phyloP scores from a whole-genome alignment of 768 basidiomycete species.

The Cystofilobasidium ferigula region DNA sequence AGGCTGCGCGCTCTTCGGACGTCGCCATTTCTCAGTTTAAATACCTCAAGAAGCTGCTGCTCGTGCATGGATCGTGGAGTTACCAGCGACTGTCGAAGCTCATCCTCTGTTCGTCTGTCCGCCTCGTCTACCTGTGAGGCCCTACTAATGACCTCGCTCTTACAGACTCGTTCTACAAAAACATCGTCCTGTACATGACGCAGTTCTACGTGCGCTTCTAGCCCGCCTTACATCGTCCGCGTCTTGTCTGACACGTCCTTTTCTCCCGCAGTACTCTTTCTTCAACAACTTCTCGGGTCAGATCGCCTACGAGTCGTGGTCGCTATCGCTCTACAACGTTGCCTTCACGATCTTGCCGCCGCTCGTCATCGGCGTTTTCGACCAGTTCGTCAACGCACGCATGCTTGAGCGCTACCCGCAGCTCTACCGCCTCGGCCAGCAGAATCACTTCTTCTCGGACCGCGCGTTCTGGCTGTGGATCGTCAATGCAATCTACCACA shows the following conservation, averaged over 20 bases:
- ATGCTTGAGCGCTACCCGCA: conserved; percentile 96
- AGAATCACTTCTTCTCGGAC: conserved; percentile 60
- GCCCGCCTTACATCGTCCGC: neutral
- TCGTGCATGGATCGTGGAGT: conserved; percentile 98
- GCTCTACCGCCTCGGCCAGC: conserved; percentile 84
- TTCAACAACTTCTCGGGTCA: conserved; percentile 99
- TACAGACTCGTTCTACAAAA: conserved; percentile 95
- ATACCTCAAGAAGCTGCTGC: conserved; percentile 80
- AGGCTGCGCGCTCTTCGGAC: conserved; percentile 95
- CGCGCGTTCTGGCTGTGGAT: conserved; percentile 83
- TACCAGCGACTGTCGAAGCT: conserved; percentile 89
- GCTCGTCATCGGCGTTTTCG: conserved; percentile 92
- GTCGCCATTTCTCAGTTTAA: conserved; percentile 97
- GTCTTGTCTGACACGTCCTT: conserved; percentile 21
- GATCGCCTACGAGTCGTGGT: conserved; percentile 98
- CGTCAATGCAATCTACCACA: conserved; percentile 78
- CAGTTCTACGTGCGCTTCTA: conserved; percentile 80
- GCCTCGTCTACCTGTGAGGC: neutral
- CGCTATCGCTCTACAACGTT: conserved; percentile 91
- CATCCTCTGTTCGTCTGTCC: conserved; percentile 67
- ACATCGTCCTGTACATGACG: conserved; percentile 95
- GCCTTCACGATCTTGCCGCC: conserved; percentile 92
- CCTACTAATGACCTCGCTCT: neutral
- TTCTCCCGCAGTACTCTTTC: conserved; percentile 83
- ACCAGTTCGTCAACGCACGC: conserved; percentile 94